These are phyloP conservation scores for Neurospora sp. DNA, from an alignment of 2,329 filamentous ascomycete species.

Conservation along the genomic window DNA sequence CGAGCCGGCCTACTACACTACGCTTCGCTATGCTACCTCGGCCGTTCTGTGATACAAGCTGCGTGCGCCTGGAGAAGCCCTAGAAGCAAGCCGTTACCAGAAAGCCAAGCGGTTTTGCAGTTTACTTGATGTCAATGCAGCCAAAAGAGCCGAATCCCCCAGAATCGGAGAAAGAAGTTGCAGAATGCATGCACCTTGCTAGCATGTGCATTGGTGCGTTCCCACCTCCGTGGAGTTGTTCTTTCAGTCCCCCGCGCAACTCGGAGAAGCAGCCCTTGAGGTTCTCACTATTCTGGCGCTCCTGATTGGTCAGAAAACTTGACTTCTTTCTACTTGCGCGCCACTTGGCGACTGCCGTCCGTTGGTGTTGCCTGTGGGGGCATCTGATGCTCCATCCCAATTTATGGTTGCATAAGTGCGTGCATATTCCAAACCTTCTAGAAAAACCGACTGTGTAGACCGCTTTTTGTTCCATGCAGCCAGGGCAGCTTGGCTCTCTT, in stretches of 20 bases:
- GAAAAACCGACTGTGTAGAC: not conserved
- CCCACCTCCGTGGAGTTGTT: not conserved
- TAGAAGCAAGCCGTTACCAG: not conserved
- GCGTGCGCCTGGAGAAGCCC: not conserved
- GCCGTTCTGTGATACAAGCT: not conserved
- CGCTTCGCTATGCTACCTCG: not conserved
- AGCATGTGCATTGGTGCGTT: not conserved
- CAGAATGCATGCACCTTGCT: not conserved
- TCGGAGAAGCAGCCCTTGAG: not conserved
- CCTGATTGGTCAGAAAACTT: not conserved
- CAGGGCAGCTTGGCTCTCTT: not conserved
- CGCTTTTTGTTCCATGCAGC: not conserved
- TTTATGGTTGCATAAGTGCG: not conserved
- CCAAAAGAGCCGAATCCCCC: not conserved
- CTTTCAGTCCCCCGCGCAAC: not conserved
- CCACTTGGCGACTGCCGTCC: not conserved
- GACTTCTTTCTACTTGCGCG: not conserved
- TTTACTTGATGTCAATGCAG: not conserved
- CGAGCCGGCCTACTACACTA: not conserved
- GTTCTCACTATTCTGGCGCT: not conserved
- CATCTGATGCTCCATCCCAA: not conserved
- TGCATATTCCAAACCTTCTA: not conserved
- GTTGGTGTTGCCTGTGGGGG: not conserved
- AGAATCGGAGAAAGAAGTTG: not conserved
- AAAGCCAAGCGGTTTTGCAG: not conserved